Base-by-base conservation (phyloP, 2,329 filamentous ascomycete genomes). In the Microascus cirrosus region DNA sequence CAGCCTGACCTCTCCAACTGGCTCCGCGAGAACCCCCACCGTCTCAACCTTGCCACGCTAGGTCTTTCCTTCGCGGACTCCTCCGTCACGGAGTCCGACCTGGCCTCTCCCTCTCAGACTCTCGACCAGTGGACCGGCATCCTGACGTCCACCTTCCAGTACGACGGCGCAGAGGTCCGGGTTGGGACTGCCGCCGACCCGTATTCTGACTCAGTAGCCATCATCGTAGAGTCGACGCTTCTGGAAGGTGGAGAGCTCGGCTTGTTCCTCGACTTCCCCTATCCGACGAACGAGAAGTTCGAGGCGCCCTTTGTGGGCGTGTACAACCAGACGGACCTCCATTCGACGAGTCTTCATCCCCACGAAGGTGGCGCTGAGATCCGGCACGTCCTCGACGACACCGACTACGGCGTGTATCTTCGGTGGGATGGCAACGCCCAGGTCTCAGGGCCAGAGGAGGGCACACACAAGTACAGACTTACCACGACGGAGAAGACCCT, bases 11-110 rank as follows among this genome's bases (percentile, higher is more conserved):
- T 70, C 13, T 77, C 75, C 2, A 74, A 80, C 59, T 82, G 79
- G 79, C 65, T 82, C 22, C 79, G 79, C 34, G 70, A 72, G n/a
- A 77, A 76, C 52, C 74, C 73, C 0, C 74, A 77, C 25, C 69
- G 74, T 2, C 65, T 77, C 36, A 77, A 77, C 53, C 63, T 77
- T 1, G 74, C 72, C 1, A 68, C 72, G 1, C 70, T 76, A 18
- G 73, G 74, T 0, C 66, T 77, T 4, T 67, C 63, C 22, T 74
- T 73, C 51, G 65, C 66, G 20, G 65, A 63, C 0, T 45, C 59
- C 34, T 22, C 45, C 20, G 36, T 48, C 24, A 35, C 51, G 11
- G 56, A 58, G 39, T 36, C 28, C 0, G 69, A 68, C 0, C 63
- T 76, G 1, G 62, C 65, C 0, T 64, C 69, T 0, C 69, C 75